Base-by-base conservation (phyloP, 129 eudicot species). In the Tanacetum coccineum region DNA sequence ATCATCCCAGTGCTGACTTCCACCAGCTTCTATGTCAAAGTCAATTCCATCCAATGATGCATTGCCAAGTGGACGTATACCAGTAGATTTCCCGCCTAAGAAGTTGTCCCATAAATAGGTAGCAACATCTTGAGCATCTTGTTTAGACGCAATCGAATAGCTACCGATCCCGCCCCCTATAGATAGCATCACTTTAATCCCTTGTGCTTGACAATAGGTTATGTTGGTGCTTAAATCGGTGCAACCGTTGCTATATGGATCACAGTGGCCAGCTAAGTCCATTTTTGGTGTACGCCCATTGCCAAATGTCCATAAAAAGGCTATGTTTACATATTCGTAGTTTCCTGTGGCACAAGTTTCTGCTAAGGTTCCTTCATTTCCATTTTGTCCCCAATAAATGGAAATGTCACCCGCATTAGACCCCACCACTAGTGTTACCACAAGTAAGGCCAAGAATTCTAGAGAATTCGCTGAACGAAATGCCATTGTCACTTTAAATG, bases 301-400 rank as follows among this genome's bases (percentile, higher is more conserved):
- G 64, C 85, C 81, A 72, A 76, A 81, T 9, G 64, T 66, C 54
- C 67, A 66, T 8, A 76, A 46, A 42, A 81, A 81, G 5, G 81
- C 85, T 47, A 81, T 59, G 73, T 71, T 81, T 36, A 76, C 81
- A 9, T 65, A 59, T 20, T 67, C 62, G 15, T 81, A 71, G 70
- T 53, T 65, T 20, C 79, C 70, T 9, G 74, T 66, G 18, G 70
- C 74, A 49, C 85, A 76, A 13, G 84, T 76, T 13, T 76, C 79
- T 2, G 57, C 50, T 50, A 81, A 57, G 3, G 79, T 76, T 45
- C 84, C 84, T 58, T 76, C 81, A 3, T 67, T 67, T 4, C 78
- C 85, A 47, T 80, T 76, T 65, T 76, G 81, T 30, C 81, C 81
- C 85, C 81, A 80, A 42, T 80, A 76, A 30, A 76, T 57, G 20